Evolutionary conservation across 306 rosid species (phyloP).

Genomic region (Vigna angularis): DNA sequence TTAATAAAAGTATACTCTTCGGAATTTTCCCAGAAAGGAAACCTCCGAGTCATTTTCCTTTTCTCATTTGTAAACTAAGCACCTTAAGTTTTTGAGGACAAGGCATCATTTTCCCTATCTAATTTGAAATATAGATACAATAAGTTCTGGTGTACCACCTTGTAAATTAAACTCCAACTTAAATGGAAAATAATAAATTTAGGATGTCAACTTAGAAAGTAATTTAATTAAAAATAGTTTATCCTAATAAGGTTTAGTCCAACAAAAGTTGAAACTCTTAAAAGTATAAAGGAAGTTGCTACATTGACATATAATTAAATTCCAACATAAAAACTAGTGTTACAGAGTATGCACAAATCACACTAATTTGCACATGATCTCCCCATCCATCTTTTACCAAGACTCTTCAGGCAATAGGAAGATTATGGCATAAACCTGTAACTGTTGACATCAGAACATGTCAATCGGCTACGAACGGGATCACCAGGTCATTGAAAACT

Average conservation of each 20-base stretch:
- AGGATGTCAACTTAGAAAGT: no score
- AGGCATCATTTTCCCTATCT: not conserved
- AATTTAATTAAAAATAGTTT: no score
- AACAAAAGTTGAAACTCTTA: not conserved
- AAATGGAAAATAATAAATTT: no score
- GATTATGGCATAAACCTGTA: not conserved
- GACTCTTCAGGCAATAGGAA: not conserved
- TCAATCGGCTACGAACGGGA: not conserved
- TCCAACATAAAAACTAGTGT: not conserved
- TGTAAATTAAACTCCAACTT: no score
- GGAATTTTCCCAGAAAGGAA: not conserved
- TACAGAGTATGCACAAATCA: constrained; percentile 21
- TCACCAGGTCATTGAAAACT: constrained; percentile 12
- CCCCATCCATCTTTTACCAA: constrained; percentile 23
- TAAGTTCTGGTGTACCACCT: not conserved
- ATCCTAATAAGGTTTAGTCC: no score
- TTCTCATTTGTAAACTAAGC: not conserved
- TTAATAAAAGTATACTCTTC: no score
- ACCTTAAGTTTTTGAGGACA: not conserved
- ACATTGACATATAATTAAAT: constrained; percentile 15
- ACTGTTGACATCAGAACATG: constrained; percentile 7
- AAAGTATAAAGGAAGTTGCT: not conserved
- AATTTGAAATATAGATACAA: not conserved
- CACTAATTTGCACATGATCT: constrained; percentile 38
- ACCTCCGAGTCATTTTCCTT: no score